These are phyloP conservation scores for Cryptococcus neoformans DNA, from an alignment of 1,284 basidiomycete genomes.

Conservation along the genomic window DNA sequence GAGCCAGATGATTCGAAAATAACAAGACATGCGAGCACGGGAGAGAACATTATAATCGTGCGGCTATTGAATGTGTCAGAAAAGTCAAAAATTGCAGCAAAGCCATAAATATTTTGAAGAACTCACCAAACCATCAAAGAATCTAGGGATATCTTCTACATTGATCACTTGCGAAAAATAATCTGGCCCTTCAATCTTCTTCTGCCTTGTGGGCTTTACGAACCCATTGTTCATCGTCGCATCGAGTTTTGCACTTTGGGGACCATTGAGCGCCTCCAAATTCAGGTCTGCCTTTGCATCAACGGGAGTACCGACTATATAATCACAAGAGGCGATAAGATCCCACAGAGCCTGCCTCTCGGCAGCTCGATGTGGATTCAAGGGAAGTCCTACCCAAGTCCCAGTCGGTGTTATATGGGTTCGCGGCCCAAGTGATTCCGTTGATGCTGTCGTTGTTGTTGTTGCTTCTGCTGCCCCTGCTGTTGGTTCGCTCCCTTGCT, in stretches of 20 bases:
- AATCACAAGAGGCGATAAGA: slow-evolving; percentile 1
- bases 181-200: not conserved
- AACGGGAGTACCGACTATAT: not conserved
- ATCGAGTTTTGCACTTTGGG: not conserved
- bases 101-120: not conserved
- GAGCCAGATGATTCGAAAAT: not conserved
- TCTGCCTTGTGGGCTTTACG: slow-evolving; percentile 1
- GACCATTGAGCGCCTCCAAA: not conserved
- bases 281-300: not conserved
- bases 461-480: not conserved
- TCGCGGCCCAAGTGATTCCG: too few species aligned
- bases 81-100: not conserved
- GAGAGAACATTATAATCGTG: slow-evolving; percentile 3
- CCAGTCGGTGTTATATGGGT: not conserved
- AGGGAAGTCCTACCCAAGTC: not conserved
- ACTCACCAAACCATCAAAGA: slow-evolving; percentile 1
- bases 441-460: not conserved
- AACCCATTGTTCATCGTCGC: not conserved
- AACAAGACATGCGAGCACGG: not conserved
- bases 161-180: not conserved
- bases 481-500: not conserved
- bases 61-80: not conserved
- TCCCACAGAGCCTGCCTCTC: slow-evolving; percentile 1
- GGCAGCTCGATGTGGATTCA: too few species aligned
- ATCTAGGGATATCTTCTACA: not conserved